Evolutionary conservation across 768 basidiomycete genomes (phyloP).

Genomic region (Cystobasidium ongulense): DNA sequence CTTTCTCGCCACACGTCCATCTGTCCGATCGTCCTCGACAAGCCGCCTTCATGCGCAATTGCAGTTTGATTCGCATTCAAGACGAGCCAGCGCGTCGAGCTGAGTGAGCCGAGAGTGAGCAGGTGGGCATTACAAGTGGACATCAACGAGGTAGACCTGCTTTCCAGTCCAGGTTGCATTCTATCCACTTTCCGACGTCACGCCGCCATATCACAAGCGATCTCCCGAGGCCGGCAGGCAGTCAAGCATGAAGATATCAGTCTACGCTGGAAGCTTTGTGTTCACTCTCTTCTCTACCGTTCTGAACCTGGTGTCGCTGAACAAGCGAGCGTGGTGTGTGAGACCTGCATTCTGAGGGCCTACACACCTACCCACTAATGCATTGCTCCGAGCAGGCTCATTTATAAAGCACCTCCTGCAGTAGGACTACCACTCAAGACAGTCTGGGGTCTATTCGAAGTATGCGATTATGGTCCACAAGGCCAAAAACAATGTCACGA

Average conservation of each 20-base stretch:
- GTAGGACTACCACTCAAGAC: slow-evolving; percentile 13
- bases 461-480: slow-evolving; percentile 8
- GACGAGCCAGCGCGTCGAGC: too few species aligned
- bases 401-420: not conserved
- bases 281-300: slow-evolving; percentile 15
- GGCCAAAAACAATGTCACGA: slow-evolving; percentile 7
- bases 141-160: too few species aligned
- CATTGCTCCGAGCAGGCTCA: not conserved
- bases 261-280: slow-evolving; percentile 9
- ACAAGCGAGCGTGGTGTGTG: not conserved
- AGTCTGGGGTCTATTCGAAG: slow-evolving; percentile 11
- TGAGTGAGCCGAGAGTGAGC: too few species aligned
- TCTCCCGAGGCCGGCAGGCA: not conserved
- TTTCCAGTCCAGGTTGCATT: too few species aligned
- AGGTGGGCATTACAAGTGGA: too few species aligned
- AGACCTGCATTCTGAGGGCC: not conserved
- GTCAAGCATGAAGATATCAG: slow-evolving; percentile 1
- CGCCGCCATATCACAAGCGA: not conserved
- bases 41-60: too few species aligned
- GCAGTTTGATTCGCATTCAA: too few species aligned
- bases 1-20: too few species aligned
- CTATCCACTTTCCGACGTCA: not conserved
- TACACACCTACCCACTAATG: not conserved
- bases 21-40: too few species aligned
- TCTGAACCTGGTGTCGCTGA: not conserved